Percentiles rank a stretch among this genome's conserved stretches.
Evolutionary conservation across 352 stramenopile species (phyloP).

Genomic region (Pythium utonaiense): DNA sequence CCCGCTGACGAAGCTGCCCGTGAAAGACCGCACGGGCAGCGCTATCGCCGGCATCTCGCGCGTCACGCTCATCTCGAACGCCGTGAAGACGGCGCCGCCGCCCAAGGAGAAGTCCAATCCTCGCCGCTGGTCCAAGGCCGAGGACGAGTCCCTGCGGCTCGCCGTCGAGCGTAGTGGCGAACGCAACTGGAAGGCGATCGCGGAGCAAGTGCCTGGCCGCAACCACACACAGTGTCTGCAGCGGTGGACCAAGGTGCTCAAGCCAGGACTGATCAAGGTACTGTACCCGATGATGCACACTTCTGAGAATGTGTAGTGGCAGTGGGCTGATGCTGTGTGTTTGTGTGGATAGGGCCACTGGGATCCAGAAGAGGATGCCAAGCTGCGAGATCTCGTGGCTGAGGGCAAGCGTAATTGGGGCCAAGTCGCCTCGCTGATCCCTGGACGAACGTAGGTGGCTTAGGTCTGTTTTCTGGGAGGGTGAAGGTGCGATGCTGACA

Average conservation of each 20-base stretch:
- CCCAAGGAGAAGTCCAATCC: conserved; percentile 87
- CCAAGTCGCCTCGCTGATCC: conserved; percentile 77
- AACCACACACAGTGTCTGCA: conserved; percentile 94
- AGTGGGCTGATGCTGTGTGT: background rate
- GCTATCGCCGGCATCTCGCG: conserved; percentile 67
- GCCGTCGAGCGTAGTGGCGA: conserved; percentile 84
- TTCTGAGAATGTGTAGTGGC: background rate
- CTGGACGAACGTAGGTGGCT: conserved; percentile 69
- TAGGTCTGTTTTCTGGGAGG: background rate
- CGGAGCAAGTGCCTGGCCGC: conserved; percentile 84
- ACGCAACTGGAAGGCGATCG: conserved; percentile 90
- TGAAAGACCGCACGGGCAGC: conserved; percentile 74
- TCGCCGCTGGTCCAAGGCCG: conserved; percentile 67
- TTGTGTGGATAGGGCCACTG: conserved; percentile 70
- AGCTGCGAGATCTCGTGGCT: conserved; percentile 78
- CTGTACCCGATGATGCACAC: background rate
- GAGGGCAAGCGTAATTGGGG: conserved; percentile 91
- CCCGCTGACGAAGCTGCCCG: conserved; percentile 34
- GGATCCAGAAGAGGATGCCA: conserved; percentile 88
- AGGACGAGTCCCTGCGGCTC: conserved; percentile 78
- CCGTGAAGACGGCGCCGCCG: conserved; percentile 70
- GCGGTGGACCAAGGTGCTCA: conserved; percentile 92
- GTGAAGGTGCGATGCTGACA: background rate
- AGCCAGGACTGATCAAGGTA: conserved; percentile 92
- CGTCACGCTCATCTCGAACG: conserved; percentile 68